Evolutionary conservation across 1,284 basidiomycete genomes (phyloP).

Genomic region (Cryptococcus jaspeensis): DNA sequence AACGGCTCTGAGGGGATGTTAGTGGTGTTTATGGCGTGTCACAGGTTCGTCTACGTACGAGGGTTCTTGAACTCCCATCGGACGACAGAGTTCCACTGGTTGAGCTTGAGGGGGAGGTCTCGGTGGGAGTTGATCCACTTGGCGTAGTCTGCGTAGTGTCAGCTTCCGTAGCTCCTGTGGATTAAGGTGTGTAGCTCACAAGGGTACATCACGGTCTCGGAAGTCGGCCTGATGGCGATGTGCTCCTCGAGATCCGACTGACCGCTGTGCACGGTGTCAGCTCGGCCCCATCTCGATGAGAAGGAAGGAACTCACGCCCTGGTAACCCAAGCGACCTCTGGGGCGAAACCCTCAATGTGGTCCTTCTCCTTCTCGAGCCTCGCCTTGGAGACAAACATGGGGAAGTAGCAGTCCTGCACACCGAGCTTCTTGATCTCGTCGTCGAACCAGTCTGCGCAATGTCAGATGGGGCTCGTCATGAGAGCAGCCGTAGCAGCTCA

Average conservation of each 20-base stretch:
- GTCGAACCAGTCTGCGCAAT: constrained; percentile 78
- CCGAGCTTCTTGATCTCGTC: constrained; percentile 87
- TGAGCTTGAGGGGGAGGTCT: constrained; percentile 94
- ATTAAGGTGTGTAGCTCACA: constrained; percentile 58
- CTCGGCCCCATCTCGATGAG: neutral
- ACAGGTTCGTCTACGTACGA: constrained; percentile 54
- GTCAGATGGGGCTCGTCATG: constrained; percentile 10
- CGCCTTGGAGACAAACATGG: constrained; percentile 94
- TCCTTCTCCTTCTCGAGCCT: constrained; percentile 97
- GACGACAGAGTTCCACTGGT: constrained; percentile 99
- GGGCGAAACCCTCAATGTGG: constrained; percentile 99
- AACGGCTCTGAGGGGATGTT: constrained; percentile 76
- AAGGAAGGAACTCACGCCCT: constrained; percentile 67
- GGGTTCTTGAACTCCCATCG: constrained; percentile 99
- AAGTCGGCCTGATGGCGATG: constrained; percentile 96
- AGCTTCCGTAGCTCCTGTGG: neutral
- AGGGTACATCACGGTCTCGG: constrained; percentile 98
- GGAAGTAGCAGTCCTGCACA: constrained; percentile 98
- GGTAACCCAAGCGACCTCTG: constrained; percentile 99
- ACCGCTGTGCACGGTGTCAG: constrained; percentile 59
- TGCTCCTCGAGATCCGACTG: constrained; percentile 92
- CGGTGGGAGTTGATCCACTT: constrained; percentile 99
- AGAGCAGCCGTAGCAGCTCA: constrained; percentile 43
- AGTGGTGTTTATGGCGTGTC: neutral
- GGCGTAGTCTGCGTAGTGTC: constrained; percentile 65